Evolutionary conservation across 129 eudicot genomes (phyloP), one percentile per base, ranked within the genome.

Genomic region (Ambrosia artemisiifolia): DNA sequence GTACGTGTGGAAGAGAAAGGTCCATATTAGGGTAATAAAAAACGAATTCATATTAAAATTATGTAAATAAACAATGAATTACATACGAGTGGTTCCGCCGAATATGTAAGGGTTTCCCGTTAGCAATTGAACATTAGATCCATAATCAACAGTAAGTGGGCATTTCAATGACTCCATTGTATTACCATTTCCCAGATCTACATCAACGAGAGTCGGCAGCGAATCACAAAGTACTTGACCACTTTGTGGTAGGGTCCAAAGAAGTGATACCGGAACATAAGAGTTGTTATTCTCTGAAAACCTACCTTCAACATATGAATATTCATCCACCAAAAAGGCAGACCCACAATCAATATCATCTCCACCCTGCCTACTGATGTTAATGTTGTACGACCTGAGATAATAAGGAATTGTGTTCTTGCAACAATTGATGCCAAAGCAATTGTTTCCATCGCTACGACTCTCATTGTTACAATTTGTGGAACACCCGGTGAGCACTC

Each of bases 281-380:
- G 16, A 48, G n/a, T 2, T 51, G 28, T n/a, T 34, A 11, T 50
- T 44, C 11, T 11, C 62, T 10, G 61, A 38, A 36, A 57, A 57
- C 38, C 16, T 57, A 20, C 36, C 36, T 8, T 57, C 4, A 28
- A 33, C 48, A 4, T 49, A 55, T 11, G 74, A 69, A 33, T 33
- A 1, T 40, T 49, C 34, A 34, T 69, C 74, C 48, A 34, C 30
- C 34, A 69, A 69, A 4, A 69, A 51, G 12, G 74, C 63, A 5
- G 49, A 69, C 63, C 74, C 63, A 51, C 74, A 69, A 33, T 3
- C 24, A n/a, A 3, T 14, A 3, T 42, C 73, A 69, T 50, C 73
- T 34, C 73, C 62, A 49, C 49, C 48, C 34, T 16, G 34, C 18
- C 48, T 19, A 2, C 40, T 67, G 13, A 67, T 7, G n/a, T 44